Evolutionary conservation across 2,329 filamentous ascomycete genomes (phyloP), one percentile per base, ranked within the genome.

Genomic region (Nothophoma quercina): DNA sequence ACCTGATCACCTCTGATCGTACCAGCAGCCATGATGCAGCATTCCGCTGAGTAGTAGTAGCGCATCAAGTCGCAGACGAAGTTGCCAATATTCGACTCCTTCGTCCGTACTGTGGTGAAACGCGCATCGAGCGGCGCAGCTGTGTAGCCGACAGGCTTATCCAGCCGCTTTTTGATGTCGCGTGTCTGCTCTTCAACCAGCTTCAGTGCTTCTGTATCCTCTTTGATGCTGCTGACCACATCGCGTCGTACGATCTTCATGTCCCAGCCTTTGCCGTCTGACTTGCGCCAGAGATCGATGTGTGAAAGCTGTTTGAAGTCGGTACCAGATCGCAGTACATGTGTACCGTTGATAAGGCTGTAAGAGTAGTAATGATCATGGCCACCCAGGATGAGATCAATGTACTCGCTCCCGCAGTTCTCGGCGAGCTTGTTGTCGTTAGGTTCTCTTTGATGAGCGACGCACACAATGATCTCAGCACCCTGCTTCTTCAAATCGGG

Each of bases 261-360:
- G 59, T 93, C 85, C 91, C 91, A 96, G 15, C 82, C 82, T 13
- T 66, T 78, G 2, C 73, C 78, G 23, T 76, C 72, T 1, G 70
- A 51, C 58, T 82, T 85, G 18, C 85, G 81, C 62, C 90, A 84
- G 1, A 85, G 89, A 72, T 96, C 90, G 44, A 97, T 83, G 68
- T 96, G 96, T 69, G 90, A 95, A 26, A 96, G 79, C 70, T 97
- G 90, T 75, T 95, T 96, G 77, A 96, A 97, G 72, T 97, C 93
- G 15, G 88, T 91, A 0, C 93, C 92, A 0, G 90, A 96, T 1
- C 93, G 85, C n/a, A 97, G 78, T 2, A 96, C 85, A 65, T 96
- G 92, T 0, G 85, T 90, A 7, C 88, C 88, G 55, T 93, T 92
- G 71, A 95, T 83, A 48, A 92, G 68, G 47, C 81, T 84, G 74